Base-by-base conservation (phyloP, 225 moss, liverwort and hornwort genomes). In the Takakia lepidozioides region DNA sequence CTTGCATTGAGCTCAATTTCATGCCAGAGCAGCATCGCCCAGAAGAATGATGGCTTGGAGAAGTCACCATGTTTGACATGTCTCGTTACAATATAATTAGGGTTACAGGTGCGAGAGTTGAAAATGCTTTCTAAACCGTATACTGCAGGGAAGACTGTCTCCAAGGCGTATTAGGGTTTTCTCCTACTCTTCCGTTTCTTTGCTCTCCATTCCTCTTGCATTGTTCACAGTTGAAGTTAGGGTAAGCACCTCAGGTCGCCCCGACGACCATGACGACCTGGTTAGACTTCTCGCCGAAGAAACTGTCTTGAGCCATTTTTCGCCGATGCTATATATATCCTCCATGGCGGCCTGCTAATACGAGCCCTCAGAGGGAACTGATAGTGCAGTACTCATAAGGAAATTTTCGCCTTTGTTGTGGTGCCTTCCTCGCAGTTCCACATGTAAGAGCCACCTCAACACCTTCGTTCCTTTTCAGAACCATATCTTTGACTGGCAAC, bases 281-380 rank as follows among this genome's bases (percentile, higher is more conserved):
- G 73, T 65, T 47, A 93, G 48, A 55, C 44, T 62, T 67, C 69
- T 81, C 42, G 76, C 74, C 10, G 87, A 85, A 15, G 88, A 75
- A 57, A 87, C 93, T 59, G 85, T 59, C 71, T 67, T 85, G 28
- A 88, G 78, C 93, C 85, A 88, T 73, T 76, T 85, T 62, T 78
- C 88, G 45, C 93, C 93, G 60, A 93, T 64, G 62, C 76, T 88
- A 66, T 67, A 73, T 9, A 73, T 55, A 56, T 79, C 79, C 26
- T 73, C 79, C 79, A 79, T 79, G 50, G 48, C 63, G 46, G 46
- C 48, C 48, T 42, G 38, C 42, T 42, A 40, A 13, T 23, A 57
- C 40, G 56, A 51, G 35, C 58, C 62, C 41, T 21, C 38, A 40
- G 50, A 26, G 29, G 16, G 15, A 23, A 60, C 18, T 48, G 40